Percentiles rank a stretch among this genome's conserved stretches.
Evolutionary conservation across 2,329 filamentous ascomycete genomes (phyloP).

Genomic region (Aspergillus udagawae): DNA sequence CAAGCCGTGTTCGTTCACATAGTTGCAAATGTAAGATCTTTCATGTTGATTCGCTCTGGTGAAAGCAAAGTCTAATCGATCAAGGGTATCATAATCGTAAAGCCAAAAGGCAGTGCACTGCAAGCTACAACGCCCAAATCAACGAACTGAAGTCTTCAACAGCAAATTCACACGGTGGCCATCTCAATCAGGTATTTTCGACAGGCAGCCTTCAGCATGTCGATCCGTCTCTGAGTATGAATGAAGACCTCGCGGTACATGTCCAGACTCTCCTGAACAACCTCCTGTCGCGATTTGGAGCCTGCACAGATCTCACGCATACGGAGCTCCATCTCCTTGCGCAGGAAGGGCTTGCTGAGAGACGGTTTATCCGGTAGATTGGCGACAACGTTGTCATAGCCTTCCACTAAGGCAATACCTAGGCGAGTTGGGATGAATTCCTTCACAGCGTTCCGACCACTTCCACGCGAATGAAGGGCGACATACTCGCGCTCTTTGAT

Average conservation of each 20-base stretch:
- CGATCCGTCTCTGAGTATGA: constrained; percentile 72
- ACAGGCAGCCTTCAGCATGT: constrained; percentile 56
- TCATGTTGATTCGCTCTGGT: background rate
- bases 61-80: background rate
- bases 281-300: constrained; percentile 65
- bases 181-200: constrained; percentile 52
- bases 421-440: constrained; percentile 92
- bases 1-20: background rate
- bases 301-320: constrained; percentile 98
- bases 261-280: constrained; percentile 77
- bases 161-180: constrained; percentile 16
- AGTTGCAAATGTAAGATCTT: background rate
- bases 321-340: constrained; percentile 95
- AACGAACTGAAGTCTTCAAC: background rate
- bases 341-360: constrained; percentile 88
- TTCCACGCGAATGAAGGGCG: constrained; percentile 55
- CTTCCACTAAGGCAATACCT: constrained; percentile 85
- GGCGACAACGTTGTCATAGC: constrained; percentile 90
- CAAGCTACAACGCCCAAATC: background rate
- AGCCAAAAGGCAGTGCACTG: background rate
- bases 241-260: constrained; percentile 85
- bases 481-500: constrained; percentile 90
- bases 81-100: constrained; percentile 5
- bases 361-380: constrained; percentile 64
- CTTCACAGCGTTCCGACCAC: constrained; percentile 54